Conservation (phyloP, 179 eudicot genomes). For the Beta macrorhiza region DNA sequence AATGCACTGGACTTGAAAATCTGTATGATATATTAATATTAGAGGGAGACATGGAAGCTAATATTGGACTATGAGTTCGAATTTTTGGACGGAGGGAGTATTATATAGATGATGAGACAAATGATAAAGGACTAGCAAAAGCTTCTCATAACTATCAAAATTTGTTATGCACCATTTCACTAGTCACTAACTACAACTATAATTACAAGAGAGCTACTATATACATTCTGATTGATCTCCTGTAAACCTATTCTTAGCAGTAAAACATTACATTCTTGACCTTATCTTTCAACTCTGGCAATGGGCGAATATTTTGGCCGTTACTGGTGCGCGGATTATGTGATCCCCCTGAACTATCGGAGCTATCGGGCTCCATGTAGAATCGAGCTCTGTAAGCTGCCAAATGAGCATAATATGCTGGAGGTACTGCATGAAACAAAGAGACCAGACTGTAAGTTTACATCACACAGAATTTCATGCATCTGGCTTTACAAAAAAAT, state of each 20-base stretch:
- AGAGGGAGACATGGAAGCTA: no score
- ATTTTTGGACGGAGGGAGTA: no score
- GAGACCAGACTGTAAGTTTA: background rate
- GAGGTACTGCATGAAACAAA: constrained; percentile 59
- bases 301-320: constrained; percentile 45
- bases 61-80: background rate
- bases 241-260: constrained; percentile 40
- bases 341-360: constrained; percentile 36
- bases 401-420: constrained; percentile 84
- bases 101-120: no score
- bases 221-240: constrained; percentile 22
- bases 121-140: constrained; percentile 14
- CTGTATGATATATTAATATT: no score
- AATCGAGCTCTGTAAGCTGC: constrained; percentile 86
- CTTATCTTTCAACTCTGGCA: constrained; percentile 70
- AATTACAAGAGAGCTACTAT: constrained; percentile 34
- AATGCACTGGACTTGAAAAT: no score
- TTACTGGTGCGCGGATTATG: constrained; percentile 31
- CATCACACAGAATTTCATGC: background rate
- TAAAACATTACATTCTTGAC: constrained; percentile 85
- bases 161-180: constrained; percentile 23
- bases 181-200: constrained; percentile 27
- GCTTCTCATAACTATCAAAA: constrained; percentile 30
- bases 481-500: background rate
- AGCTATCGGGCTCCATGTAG: constrained; percentile 66